phyloP scores from a whole-genome alignment of 805 yeast genomes.

The Candida pseudofarinosa region DNA sequence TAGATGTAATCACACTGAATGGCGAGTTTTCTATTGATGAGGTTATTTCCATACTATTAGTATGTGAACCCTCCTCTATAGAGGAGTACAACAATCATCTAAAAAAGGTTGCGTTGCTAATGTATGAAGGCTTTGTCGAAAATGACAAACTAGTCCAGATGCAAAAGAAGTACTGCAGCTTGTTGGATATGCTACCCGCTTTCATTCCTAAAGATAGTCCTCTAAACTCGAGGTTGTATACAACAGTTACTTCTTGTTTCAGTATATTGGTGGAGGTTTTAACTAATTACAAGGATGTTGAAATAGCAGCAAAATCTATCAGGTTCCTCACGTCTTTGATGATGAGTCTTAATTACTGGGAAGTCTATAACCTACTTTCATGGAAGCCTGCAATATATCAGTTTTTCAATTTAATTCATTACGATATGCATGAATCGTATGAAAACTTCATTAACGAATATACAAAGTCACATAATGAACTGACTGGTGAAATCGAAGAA shows the following conservation, averaged over 20 bases:
- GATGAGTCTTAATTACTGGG: slow-evolving; percentile 42
- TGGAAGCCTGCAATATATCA: slow-evolving; percentile 43
- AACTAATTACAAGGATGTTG: slow-evolving; percentile 25
- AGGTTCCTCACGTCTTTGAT: slow-evolving; percentile 34
- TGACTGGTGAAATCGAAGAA: slow-evolving; percentile 3
- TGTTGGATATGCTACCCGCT: slow-evolving; percentile 21
- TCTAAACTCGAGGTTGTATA: slow-evolving; percentile 26
- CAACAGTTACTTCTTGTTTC: slow-evolving; percentile 35
- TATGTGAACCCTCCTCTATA: slow-evolving; percentile 25
- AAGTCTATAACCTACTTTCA: slow-evolving; percentile 34
- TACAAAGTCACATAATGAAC: slow-evolving; percentile 21
- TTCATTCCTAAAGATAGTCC: slow-evolving; percentile 23
- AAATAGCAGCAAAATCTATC: slow-evolving; percentile 30
- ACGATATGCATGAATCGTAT: slow-evolving; percentile 40
- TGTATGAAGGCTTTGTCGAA: slow-evolving; percentile 17
- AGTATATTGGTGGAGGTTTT: slow-evolving; percentile 35
- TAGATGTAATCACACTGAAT: neutral
- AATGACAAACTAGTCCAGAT: slow-evolving; percentile 14
- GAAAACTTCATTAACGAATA: slow-evolving; percentile 31
- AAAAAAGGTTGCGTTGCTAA: slow-evolving; percentile 23
- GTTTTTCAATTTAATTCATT: slow-evolving; percentile 34
- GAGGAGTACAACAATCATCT: slow-evolving; percentile 38
- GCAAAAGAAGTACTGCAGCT: slow-evolving; percentile 18
- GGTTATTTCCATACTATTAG: slow-evolving; percentile 20
- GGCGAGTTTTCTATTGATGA: slow-evolving; percentile 17